A percentile compares a stretch with the other conserved stretches of the same genome.
phyloP scores from a whole-genome alignment of 306 rosid genomes.

The Ormosia emarginata region DNA sequence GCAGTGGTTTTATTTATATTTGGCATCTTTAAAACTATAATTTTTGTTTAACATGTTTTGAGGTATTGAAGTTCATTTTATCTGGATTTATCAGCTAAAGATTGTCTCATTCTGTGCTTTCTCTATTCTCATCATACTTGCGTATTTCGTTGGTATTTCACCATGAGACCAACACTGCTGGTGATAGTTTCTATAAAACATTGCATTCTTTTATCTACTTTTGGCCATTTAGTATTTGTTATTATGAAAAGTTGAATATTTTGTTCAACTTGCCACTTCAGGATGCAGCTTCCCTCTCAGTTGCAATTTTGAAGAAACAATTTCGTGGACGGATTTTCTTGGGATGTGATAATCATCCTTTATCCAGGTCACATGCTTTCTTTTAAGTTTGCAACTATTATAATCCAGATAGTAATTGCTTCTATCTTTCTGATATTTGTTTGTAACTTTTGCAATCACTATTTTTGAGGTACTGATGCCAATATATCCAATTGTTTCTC shows the following conservation, averaged over 20 bases:
- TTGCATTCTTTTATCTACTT: neutral
- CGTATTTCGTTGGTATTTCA: neutral
- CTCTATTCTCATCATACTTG: neutral
- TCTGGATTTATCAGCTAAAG: neutral
- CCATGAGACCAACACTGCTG: neutral
- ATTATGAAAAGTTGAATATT: neutral
- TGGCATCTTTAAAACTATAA: neutral
- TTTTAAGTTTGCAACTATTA: neutral
- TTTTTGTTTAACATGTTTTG: neutral
- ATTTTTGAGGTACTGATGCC: neutral
- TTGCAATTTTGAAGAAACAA: conserved; percentile 77
- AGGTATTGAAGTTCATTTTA: neutral
- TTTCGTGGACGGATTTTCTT: conserved; percentile 59
- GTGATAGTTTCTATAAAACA: neutral
- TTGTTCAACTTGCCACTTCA: conserved; percentile 22
- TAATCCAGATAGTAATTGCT: neutral
- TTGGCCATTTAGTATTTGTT: neutral
- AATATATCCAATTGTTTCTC: neutral
- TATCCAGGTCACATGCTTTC: conserved; percentile 64
- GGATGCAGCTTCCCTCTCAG: conserved; percentile 90
- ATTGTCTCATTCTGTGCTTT: neutral
- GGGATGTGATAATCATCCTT: conserved; percentile 94
- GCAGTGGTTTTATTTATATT: neutral
- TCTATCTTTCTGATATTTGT: neutral
- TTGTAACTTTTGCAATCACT: neutral